phyloP scores from a whole-genome alignment of 2,329 filamentous ascomycete genomes.

The Rosellinia necatrix region DNA sequence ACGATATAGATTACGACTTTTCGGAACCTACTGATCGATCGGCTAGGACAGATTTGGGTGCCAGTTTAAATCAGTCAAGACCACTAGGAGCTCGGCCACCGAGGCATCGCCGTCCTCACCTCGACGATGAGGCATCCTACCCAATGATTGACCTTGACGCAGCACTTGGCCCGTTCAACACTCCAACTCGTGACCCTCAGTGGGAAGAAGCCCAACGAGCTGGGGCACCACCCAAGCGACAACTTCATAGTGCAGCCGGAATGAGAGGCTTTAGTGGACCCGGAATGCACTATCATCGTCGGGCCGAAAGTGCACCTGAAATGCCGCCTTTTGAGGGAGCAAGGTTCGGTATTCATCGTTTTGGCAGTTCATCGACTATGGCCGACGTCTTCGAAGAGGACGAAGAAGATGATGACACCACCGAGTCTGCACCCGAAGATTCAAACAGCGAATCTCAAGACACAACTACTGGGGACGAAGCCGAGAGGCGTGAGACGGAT shows the following conservation, averaged over 20 bases:
- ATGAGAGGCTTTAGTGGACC: conserved; percentile 70
- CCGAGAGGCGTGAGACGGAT: conserved; percentile 31
- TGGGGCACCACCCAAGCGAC: conserved; percentile 62
- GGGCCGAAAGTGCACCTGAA: conserved; percentile 80
- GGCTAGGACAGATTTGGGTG: conserved; percentile 46
- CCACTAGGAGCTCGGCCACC: conserved; percentile 45
- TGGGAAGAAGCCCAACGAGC: conserved; percentile 70
- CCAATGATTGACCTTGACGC: conserved; percentile 94
- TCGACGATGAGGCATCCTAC: conserved; percentile 67
- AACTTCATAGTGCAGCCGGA: conserved; percentile 78
- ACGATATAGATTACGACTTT: conserved; percentile 37
- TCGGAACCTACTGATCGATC: conserved; percentile 35
- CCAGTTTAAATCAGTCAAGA: conserved; percentile 43
- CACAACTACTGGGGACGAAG: conserved; percentile 31
- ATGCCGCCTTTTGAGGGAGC: conserved; percentile 73
- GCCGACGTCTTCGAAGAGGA: conserved; percentile 87
- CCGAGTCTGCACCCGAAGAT: conserved; percentile 36
- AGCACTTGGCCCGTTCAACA: conserved; percentile 90
- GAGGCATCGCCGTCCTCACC: conserved; percentile 43
- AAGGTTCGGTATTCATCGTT: conserved; percentile 62
- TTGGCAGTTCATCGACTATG: conserved; percentile 74
- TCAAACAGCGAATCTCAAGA: conserved; percentile 35
- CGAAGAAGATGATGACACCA: conserved; percentile 62
- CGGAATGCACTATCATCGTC: conserved; percentile 75
- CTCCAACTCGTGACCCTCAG: conserved; percentile 67